A percentile compares a stretch with the other conserved stretches of the same genome.
These are phyloP conservation scores for Pythium scleroteichum DNA, from an alignment of 352 stramenopile genomes.

Conservation along the genomic window DNA sequence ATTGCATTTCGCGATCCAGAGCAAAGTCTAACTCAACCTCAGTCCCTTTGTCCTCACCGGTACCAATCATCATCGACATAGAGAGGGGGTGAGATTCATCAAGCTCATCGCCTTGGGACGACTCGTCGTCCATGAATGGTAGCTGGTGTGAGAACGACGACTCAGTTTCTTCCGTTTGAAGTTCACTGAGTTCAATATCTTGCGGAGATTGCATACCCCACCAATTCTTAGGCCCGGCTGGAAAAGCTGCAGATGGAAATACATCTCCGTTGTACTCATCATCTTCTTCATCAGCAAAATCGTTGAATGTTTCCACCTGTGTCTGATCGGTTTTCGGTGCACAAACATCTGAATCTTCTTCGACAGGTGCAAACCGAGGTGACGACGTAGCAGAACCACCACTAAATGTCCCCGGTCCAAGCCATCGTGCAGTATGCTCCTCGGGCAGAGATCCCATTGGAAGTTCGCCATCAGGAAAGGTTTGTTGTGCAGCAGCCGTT, in stretches of 20 bases:
- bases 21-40: conserved; percentile 86
- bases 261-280: conserved; percentile 45
- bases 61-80: conserved; percentile 78
- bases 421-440: conserved; percentile 68
- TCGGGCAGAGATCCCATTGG: conserved; percentile 44
- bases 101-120: conserved; percentile 23
- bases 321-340: no score
- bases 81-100: conserved; percentile 57
- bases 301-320: neutral
- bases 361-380: conserved; percentile 47
- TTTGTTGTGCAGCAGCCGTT: conserved; percentile 1
- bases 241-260: conserved; percentile 53
- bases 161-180: conserved; percentile 74
- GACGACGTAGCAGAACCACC: conserved; percentile 23
- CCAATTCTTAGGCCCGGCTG: conserved; percentile 72
- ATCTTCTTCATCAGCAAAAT: conserved; percentile 23
- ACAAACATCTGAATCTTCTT: conserved; percentile 32
- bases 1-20: conserved; percentile 73
- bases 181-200: conserved; percentile 73
- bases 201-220: conserved; percentile 56
- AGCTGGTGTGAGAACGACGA: conserved; percentile 68
- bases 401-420: conserved; percentile 31
- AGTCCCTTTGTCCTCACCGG: conserved; percentile 62
- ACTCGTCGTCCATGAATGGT: conserved; percentile 50
- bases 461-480: conserved; percentile 22